Conservation (phyloP, 805 yeast genomes). For the Ogataea allantospora region DNA sequence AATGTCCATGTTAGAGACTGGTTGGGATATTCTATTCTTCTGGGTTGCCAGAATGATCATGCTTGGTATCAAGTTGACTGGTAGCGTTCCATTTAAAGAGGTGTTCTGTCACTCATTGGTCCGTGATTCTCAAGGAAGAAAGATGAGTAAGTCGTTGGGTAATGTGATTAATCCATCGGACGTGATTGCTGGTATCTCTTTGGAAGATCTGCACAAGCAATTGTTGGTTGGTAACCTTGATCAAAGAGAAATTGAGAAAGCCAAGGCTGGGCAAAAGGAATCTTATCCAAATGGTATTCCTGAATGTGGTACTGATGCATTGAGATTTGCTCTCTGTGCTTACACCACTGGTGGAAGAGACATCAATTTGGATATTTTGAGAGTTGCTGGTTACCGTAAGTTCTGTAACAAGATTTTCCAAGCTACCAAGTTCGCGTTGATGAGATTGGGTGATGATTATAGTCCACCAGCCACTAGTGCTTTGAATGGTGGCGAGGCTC, state of each 20-base stretch:
- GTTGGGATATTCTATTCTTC: constrained; percentile 99
- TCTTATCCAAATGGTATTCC: constrained; percentile 97
- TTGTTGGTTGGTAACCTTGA: constrained; percentile 81
- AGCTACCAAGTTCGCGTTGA: constrained; percentile 94
- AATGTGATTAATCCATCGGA: constrained; percentile 95
- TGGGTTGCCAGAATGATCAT: constrained; percentile 98
- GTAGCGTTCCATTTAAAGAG: constrained; percentile 88
- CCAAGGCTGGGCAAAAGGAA: constrained; percentile 80
- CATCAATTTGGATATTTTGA: constrained; percentile 89
- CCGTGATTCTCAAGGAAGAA: constrained; percentile 98
- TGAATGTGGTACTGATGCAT: constrained; percentile 98
- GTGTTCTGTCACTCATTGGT: constrained; percentile 98
- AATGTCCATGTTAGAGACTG: constrained; percentile 93
- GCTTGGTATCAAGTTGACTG: constrained; percentile 86
- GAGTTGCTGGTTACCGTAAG: constrained; percentile 98
- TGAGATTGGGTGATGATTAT: constrained; percentile 89
- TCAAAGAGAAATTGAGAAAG: constrained; percentile 82
- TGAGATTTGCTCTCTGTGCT: constrained; percentile 97
- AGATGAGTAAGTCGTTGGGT: constrained; percentile 97
- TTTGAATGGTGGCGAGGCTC: constrained; percentile 74
- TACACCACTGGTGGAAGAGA: constrained; percentile 99
- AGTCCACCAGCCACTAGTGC: constrained; percentile 65
- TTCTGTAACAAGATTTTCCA: constrained; percentile 99
- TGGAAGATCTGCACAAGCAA: constrained; percentile 77
- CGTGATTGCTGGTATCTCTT: constrained; percentile 83